Base-by-base conservation (phyloP, 2,329 filamentous ascomycete genomes). In the Cercospora canescens region DNA sequence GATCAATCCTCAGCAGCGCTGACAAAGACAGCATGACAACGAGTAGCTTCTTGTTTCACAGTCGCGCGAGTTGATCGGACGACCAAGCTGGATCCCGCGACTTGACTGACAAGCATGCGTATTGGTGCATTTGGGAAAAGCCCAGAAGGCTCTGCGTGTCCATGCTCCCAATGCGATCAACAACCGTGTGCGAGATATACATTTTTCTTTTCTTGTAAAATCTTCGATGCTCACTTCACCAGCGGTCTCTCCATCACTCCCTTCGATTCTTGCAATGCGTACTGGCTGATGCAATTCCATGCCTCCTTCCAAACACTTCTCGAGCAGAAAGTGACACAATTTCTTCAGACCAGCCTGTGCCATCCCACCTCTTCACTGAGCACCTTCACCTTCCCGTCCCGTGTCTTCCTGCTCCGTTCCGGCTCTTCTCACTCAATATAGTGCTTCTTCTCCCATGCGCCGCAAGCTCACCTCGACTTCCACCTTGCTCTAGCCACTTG, bases 71-170 rank as follows among this genome's bases (percentile, higher is more conserved):
- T 87, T 6, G 86, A 87, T 64, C 81, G 85, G 4, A 94, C 78
- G 2, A 93, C 85, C 8, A 94, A 78, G 18, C 89, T 92, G 77
- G 94, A 88, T 0, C 91, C 92, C 0, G 90, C 89, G 5, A 93
- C 80, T 18, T 86, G 83, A 3, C 81, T 80, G 48, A 93, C 81
- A 0, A 88, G 86, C 24, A 93, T 79, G 11, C 80, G 76, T 1
- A 84, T 73, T 2, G 72, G 73, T 1, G 89, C 84, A 0, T 76
- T 72, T 0, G 87, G 87, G 73, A 94, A 94, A 16, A 94, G 83
- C 0, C 81, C 79, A 2, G 79, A 92, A 90, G n/a, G 92, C 87
- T 34, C 79, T 78, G 0, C 87, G 84, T 0, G 90, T 90, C 91
- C 92, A 94, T 3, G 88, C 85, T 3, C 91, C 91, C 0, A 90